These are phyloP conservation scores for Botrytis tulipae DNA, from an alignment of 2,329 filamentous ascomycete species.

Conservation along the genomic window DNA sequence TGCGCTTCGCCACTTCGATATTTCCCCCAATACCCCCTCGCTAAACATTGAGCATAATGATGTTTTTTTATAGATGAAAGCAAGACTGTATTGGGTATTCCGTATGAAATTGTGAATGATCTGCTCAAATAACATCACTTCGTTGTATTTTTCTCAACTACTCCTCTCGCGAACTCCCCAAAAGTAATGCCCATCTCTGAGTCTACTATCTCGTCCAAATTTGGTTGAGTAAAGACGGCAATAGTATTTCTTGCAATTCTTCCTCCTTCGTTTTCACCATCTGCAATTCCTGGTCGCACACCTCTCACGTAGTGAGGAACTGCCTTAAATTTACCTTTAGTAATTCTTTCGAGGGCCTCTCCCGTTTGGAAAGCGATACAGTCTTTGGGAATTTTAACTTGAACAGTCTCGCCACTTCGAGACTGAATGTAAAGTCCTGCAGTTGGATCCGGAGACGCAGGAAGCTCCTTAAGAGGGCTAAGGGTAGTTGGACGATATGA, in stretches of 20 bases:
- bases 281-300: constrained; percentile 52
- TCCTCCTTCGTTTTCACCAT: constrained; percentile 43
- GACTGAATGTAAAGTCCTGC: constrained; percentile 95
- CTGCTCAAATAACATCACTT: constrained; percentile 27
- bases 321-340: constrained; percentile 84
- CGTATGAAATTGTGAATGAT: not conserved
- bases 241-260: constrained; percentile 79
- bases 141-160: constrained; percentile 40
- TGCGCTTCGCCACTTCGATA: not conserved
- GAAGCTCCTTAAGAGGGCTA: constrained; percentile 65
- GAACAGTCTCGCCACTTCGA: constrained; percentile 75
- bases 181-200: constrained; percentile 65
- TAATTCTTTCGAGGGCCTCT: constrained; percentile 87
- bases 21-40: constrained; percentile 1
- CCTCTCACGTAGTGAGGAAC: constrained; percentile 95
- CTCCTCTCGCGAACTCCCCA: constrained; percentile 64
- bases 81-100: not conserved
- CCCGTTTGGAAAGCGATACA: constrained; percentile 96
- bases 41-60: constrained; percentile 2
- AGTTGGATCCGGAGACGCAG: constrained; percentile 73
- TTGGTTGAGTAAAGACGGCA: constrained; percentile 96
- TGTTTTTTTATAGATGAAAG: not conserved
- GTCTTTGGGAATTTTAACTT: constrained; percentile 86
- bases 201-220: constrained; percentile 77
- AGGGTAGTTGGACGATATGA: constrained; percentile 39